Conservation (phyloP, 331 rosid species). For the Stylosanthes scabra region DNA sequence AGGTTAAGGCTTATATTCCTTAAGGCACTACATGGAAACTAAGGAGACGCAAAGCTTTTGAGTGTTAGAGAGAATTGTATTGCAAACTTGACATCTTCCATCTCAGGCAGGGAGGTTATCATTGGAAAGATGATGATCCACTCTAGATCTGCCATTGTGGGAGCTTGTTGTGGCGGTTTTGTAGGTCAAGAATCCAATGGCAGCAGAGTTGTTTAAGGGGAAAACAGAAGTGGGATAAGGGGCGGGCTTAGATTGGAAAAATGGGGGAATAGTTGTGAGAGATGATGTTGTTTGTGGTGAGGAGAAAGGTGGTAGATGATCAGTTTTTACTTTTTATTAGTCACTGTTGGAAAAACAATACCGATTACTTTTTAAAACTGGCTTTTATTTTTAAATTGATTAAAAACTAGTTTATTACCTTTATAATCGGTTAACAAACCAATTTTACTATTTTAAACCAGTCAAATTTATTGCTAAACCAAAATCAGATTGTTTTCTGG, state of each 20-base stretch:
- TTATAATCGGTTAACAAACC: no score
- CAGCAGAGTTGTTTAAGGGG: constrained; percentile 61
- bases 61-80: constrained; percentile 44
- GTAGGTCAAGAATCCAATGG: constrained; percentile 65
- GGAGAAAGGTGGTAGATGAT: constrained; percentile 53
- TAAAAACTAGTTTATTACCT: no score
- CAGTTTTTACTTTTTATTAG: no score
- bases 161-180: background rate
- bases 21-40: constrained; percentile 68
- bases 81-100: constrained; percentile 60
- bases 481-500: no score
- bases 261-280: constrained; percentile 51
- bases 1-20: constrained; percentile 64
- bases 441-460: no score
- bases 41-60: constrained; percentile 60
- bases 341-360: no score
- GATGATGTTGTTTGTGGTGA: constrained; percentile 48
- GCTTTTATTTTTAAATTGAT: no score
- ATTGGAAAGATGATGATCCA: constrained; percentile 30
- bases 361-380: no score
- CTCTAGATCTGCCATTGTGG: background rate
- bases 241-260: constrained; percentile 60
- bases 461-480: no score
- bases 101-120: constrained; percentile 52
- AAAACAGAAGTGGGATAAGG: constrained; percentile 68